These are phyloP conservation scores for Hypoxylon sp. DNA, from an alignment of 2,329 filamentous ascomycete species.

Conservation along the genomic window DNA sequence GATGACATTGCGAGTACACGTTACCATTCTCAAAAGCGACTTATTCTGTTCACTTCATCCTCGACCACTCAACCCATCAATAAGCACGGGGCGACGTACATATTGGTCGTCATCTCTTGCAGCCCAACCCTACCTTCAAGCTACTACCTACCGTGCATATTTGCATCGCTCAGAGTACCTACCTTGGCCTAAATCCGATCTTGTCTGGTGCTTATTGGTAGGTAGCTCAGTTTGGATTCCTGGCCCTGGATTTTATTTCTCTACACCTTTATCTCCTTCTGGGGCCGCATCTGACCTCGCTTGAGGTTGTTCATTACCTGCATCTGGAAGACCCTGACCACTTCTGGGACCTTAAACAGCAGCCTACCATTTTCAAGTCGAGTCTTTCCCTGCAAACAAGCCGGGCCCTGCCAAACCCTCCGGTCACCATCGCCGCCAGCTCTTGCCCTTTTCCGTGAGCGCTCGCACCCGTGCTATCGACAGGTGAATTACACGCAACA, in stretches of 20 bases:
- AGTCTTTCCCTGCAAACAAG: constrained; percentile 43
- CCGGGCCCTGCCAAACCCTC: constrained; percentile 35
- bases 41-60: constrained; percentile 21
- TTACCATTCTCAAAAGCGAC: constrained; percentile 1
- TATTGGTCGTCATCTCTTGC: constrained; percentile 45
- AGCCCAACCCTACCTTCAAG: constrained; percentile 49
- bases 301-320: constrained; percentile 32
- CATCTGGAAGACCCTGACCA: constrained; percentile 38
- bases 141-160: constrained; percentile 42
- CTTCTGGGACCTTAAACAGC: constrained; percentile 36
- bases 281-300: constrained; percentile 36
- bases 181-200: constrained; percentile 37
- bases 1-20: constrained; percentile 2
- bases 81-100: constrained; percentile 47
- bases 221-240: constrained; percentile 26
- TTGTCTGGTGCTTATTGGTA: constrained; percentile 38
- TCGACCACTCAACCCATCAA: constrained; percentile 41
- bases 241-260: constrained; percentile 29
- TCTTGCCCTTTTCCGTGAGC: constrained; percentile 29
- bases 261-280: constrained; percentile 22
- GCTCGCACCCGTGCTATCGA: constrained; percentile 30
- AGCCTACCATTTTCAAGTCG: constrained; percentile 44
- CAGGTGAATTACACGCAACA: constrained; percentile 21
- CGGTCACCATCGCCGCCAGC: constrained; percentile 33
- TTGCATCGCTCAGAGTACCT: constrained; percentile 37